Evolutionary conservation across 148 eudicot genomes (phyloP).

Genomic region (Drosera capensis): DNA sequence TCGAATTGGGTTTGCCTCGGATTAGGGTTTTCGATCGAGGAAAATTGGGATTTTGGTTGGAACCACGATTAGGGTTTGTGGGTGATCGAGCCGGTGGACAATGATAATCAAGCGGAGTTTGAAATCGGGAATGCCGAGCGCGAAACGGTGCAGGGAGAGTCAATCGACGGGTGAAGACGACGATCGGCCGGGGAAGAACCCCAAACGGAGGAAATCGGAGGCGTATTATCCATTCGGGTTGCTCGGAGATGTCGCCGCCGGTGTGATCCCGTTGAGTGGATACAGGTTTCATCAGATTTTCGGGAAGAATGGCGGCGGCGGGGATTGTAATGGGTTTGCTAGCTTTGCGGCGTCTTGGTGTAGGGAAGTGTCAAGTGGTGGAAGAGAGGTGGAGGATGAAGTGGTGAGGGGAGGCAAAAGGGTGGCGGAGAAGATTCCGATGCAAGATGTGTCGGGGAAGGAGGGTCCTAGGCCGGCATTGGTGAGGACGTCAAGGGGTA

Average conservation of each 20-base stretch:
- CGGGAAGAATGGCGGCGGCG: constrained; percentile 12
- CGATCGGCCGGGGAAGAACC: constrained; percentile 30
- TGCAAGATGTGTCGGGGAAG: constrained; percentile 6
- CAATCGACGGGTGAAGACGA: constrained; percentile 38
- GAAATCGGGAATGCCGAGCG: constrained; percentile 81
- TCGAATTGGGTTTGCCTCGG: no score
- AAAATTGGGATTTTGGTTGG: background rate
- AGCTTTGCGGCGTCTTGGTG: constrained; percentile 19
- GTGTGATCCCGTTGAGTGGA: constrained; percentile 45
- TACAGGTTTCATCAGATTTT: constrained; percentile 19
- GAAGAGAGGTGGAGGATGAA: constrained; percentile 16
- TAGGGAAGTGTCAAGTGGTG: constrained; percentile 18
- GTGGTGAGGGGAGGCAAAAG: constrained; percentile 3
- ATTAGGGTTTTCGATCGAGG: no score
- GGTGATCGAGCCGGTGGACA: background rate
- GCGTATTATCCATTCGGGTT: constrained; percentile 59
- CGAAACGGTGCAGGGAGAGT: constrained; percentile 57
- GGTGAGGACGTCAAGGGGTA: constrained; percentile 73
- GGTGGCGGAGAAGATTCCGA: constrained; percentile 9
- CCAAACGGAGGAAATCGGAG: constrained; percentile 11
- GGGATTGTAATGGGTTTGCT: constrained; percentile 12
- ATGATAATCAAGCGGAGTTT: constrained; percentile 90
- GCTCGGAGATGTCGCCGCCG: constrained; percentile 54
- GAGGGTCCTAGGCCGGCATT: constrained; percentile 48
- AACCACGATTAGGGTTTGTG: constrained; percentile 16